These are phyloP conservation scores for Saturnispora bothae DNA, from an alignment of 805 yeast genomes.

Conservation along the genomic window DNA sequence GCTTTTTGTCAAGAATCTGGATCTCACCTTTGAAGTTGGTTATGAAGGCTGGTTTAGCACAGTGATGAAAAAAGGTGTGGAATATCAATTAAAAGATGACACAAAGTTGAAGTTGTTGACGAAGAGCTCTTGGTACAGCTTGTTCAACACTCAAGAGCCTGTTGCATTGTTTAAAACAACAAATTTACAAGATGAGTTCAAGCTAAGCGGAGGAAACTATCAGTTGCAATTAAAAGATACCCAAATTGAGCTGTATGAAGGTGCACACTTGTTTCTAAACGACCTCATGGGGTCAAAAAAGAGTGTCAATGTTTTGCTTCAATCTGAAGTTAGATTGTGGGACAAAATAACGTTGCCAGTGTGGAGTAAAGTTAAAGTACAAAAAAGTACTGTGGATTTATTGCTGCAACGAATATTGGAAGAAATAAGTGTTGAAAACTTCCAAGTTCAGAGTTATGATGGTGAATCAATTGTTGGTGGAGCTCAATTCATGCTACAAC, in stretches of 20 bases:
- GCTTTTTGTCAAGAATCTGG: not conserved
- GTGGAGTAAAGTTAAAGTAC: constrained; percentile 1
- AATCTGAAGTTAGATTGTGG: constrained; percentile 1
- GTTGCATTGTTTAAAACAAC: not conserved
- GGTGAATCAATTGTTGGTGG: constrained; percentile 3
- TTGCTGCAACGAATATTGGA: not conserved
- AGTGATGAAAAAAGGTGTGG: not conserved
- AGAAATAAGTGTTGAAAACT: not conserved
- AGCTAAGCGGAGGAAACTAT: not conserved
- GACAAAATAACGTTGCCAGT: constrained; percentile 2
- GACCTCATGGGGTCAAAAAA: not conserved
- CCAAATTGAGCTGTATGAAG: constrained; percentile 1
- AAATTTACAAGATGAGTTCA: not conserved
- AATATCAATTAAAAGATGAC: not conserved
- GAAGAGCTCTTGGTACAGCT: constrained; percentile 1
- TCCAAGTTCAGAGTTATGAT: constrained; percentile 2
- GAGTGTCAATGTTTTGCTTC: not conserved
- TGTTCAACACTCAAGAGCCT: not conserved
- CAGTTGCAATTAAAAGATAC: not conserved
- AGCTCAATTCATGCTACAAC: not conserved
- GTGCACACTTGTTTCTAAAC: constrained; percentile 1
- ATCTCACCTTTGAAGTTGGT: not conserved
- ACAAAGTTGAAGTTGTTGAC: not conserved
- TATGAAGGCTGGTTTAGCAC: constrained; percentile 4
- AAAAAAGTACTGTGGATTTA: not conserved